A percentile compares a stretch with the other conserved stretches of the same genome.
Evolutionary conservation across 1,284 basidiomycete species (phyloP).

Genomic region (Pisolithus thermaeus): DNA sequence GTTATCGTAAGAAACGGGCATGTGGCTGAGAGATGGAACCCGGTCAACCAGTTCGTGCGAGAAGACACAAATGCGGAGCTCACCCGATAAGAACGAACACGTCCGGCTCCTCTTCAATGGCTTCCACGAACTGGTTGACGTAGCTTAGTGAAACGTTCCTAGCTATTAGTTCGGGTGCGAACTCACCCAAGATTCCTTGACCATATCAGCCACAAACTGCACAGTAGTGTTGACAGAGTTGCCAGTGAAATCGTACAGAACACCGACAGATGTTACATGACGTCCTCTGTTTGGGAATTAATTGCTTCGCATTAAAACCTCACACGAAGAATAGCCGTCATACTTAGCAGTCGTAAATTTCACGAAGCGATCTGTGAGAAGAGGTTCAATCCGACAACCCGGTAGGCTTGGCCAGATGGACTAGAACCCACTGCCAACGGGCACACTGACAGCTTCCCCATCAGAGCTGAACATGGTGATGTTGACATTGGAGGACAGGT

Average conservation of each 20-base stretch:
- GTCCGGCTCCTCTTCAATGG: slow-evolving; percentile 76
- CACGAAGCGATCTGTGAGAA: slow-evolving; percentile 47
- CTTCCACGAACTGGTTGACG: slow-evolving; percentile 58
- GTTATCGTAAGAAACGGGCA: slow-evolving; percentile 61
- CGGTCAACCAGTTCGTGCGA: background rate
- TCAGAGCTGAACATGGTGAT: slow-evolving; percentile 62
- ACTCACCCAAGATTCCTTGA: slow-evolving; percentile 65
- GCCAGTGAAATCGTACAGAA: slow-evolving; percentile 71
- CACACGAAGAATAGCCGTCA: background rate
- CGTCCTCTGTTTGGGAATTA: slow-evolving; percentile 44
- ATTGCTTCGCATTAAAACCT: background rate
- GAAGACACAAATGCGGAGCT: slow-evolving; percentile 14
- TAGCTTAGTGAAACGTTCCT: background rate
- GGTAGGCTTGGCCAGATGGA: background rate
- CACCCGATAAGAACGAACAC: slow-evolving; percentile 72
- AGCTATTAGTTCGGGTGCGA: background rate
- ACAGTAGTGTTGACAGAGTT: slow-evolving; percentile 62
- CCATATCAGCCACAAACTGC: slow-evolving; percentile 68
- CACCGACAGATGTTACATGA: slow-evolving; percentile 73
- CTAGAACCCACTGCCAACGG: slow-evolving; percentile 51
- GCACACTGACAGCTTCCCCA: slow-evolving; percentile 46
- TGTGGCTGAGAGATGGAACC: slow-evolving; percentile 43
- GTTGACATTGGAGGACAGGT: slow-evolving; percentile 81
- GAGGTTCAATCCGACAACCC: background rate
- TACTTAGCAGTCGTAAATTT: slow-evolving; percentile 77